Conservation (phyloP, 2,329 filamentous ascomycete genomes). For the Thielaviopsis cerberus region DNA sequence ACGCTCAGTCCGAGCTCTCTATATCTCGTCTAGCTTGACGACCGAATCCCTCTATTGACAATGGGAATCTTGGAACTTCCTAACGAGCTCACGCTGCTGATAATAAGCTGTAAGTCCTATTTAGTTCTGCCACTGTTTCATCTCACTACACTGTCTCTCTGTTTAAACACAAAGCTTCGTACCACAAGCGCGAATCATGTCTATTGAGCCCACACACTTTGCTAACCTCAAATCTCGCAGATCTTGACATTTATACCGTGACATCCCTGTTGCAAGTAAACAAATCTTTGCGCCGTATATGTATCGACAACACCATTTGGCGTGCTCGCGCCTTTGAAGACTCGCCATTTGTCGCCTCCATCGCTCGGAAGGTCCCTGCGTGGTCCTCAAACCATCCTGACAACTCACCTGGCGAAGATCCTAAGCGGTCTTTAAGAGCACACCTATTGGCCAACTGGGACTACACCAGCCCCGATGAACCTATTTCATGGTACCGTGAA, state of each 20-base stretch:
- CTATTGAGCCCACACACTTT: no score
- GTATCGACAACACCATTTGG: constrained; percentile 62
- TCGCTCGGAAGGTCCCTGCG: neutral
- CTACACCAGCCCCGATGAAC: constrained; percentile 52
- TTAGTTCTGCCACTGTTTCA: no score
- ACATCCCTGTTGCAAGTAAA: constrained; percentile 1
- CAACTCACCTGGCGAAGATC: no score
- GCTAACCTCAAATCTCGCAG: neutral
- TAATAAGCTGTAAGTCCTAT: constrained; percentile 3
- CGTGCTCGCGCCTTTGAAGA: constrained; percentile 53
- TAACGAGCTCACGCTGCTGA: constrained; percentile 3
- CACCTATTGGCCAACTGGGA: constrained; percentile 67
- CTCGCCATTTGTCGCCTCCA: constrained; percentile 24
- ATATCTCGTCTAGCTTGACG: neutral
- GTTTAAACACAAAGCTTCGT: neutral
- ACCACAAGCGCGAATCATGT: no score
- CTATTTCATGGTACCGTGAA: constrained; percentile 70
- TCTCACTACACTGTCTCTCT: no score
- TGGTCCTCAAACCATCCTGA: neutral
- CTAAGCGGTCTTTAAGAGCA: neutral
- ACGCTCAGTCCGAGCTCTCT: no score
- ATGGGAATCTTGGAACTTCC: constrained; percentile 3
- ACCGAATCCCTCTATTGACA: neutral
- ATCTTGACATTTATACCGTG: constrained; percentile 2
- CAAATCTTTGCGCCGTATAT: constrained; percentile 37